Evolutionary conservation across 345 rosid species (phyloP).

Genomic region (Boechera stricta): DNA sequence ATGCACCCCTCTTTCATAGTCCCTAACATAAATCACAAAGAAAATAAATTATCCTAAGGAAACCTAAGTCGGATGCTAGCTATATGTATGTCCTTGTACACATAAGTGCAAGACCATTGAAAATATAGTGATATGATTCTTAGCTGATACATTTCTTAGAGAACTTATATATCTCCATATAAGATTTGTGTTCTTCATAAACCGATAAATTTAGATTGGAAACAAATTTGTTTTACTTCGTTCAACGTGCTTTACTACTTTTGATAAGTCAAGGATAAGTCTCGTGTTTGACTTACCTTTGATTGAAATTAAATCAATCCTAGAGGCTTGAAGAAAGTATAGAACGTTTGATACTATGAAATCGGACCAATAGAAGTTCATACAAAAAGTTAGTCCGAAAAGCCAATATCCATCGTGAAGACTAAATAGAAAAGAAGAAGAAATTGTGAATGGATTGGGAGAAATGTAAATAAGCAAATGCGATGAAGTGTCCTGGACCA

Average conservation of each 20-base stretch:
- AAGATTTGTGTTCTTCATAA: background rate
- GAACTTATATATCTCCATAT: background rate
- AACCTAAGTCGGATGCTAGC: background rate
- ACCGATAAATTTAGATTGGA: background rate
- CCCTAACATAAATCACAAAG: background rate
- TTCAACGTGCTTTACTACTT: background rate
- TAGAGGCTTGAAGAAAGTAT: background rate
- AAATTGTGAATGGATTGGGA: background rate
- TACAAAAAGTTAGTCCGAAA: background rate
- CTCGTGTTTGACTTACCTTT: background rate
- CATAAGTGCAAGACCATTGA: background rate
- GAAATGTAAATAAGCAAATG: background rate
- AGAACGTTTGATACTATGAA: background rate
- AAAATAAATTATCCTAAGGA: background rate
- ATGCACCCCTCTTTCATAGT: background rate
- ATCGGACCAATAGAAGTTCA: background rate
- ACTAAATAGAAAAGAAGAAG: background rate
- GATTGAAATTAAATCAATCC: background rate
- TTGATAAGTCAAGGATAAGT: background rate
- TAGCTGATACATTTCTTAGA: background rate
- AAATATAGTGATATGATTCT: background rate
- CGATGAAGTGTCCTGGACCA: slow-evolving; percentile 8
- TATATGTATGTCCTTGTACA: background rate
- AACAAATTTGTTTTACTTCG: background rate
- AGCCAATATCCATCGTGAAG: background rate